Percentiles rank a stretch among this genome's conserved stretches.
These are phyloP conservation scores for Saccharum officinarum DNA, from an alignment of 176 grass and related monocot genomes.

Conservation along the genomic window DNA sequence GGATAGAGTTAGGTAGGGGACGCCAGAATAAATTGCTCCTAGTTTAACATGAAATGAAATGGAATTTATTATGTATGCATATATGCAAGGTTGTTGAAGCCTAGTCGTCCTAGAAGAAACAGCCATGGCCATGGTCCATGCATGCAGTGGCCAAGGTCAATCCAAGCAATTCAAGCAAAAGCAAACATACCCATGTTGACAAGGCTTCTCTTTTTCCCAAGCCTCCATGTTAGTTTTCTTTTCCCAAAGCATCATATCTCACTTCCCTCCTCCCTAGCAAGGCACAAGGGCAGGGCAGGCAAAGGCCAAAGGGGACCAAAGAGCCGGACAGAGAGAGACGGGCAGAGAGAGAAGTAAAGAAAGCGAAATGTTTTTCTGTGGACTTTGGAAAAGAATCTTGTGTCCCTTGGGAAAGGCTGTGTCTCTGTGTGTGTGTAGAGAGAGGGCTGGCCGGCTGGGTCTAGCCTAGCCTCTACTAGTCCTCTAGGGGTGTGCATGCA, in stretches of 20 bases:
- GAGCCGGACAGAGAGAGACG: neutral
- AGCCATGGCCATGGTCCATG: neutral
- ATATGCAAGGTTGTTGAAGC: neutral
- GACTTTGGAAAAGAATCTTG: constrained; percentile 73
- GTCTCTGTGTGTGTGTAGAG: neutral
- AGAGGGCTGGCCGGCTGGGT: too few relatives aligned
- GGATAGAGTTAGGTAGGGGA: neutral
- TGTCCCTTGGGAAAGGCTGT: constrained; percentile 45
- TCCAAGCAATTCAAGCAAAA: constrained; percentile 64
- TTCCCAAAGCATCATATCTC: constrained; percentile 24
- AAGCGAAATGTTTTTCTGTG: constrained; percentile 11
- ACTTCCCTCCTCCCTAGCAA: neutral
- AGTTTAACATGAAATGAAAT: neutral
- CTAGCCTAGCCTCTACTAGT: too few relatives aligned
- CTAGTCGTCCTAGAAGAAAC: neutral
- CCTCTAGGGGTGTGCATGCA: constrained; percentile 15
- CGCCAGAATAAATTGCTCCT: neutral
- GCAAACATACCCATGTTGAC: constrained; percentile 94
- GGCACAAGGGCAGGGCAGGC: too few relatives aligned
- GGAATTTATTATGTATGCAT: neutral
- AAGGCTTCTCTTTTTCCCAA: constrained; percentile 77
- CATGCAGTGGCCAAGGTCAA: constrained; percentile 53
- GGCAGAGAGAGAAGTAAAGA: too few relatives aligned
- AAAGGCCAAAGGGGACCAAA: neutral
- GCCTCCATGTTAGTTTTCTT: constrained; percentile 21